phyloP scores from a whole-genome alignment of 192 early-diverging fungal genomes.

The Podila epigama region DNA sequence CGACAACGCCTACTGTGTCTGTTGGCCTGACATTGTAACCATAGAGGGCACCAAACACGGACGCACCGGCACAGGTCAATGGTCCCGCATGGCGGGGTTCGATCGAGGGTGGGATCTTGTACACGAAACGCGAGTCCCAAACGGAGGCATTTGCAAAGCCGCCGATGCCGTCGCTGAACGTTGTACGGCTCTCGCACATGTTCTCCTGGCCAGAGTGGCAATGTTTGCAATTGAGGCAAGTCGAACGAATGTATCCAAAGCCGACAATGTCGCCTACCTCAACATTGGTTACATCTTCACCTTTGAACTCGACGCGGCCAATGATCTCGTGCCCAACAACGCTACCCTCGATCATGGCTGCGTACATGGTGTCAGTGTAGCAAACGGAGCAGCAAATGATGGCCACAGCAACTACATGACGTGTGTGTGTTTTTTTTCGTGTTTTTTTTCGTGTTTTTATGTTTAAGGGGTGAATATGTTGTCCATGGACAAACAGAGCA shows the following conservation, averaged over 20 bases:
- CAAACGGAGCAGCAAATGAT: conserved; percentile 42
- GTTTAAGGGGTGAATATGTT: no score
- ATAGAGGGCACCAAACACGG: conserved; percentile 76
- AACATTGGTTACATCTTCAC: conserved; percentile 58
- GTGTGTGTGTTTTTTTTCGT: not conserved
- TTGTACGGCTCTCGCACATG: conserved; percentile 57
- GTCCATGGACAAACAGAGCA: not conserved
- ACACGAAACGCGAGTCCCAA: conserved; percentile 63
- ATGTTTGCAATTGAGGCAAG: conserved; percentile 61
- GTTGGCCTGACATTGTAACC: conserved; percentile 67
- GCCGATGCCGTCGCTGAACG: conserved; percentile 65
- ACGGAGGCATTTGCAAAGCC: conserved; percentile 65
- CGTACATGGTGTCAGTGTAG: conserved; percentile 43
- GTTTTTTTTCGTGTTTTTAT: no score
- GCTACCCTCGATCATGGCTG: conserved; percentile 34
- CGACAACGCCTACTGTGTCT: conserved; percentile 73
- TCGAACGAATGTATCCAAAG: conserved; percentile 58
- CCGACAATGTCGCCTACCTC: conserved; percentile 71
- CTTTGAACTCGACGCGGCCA: conserved; percentile 66
- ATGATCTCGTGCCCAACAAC: conserved; percentile 78
- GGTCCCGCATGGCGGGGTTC: conserved; percentile 69
- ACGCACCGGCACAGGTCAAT: conserved; percentile 83
- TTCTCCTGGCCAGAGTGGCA: conserved; percentile 61
- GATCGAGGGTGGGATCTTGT: conserved; percentile 64
- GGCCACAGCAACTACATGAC: conserved; percentile 12